Conservation (phyloP, 257 asterid genomes). For the Ophiorrhiza pumila region DNA sequence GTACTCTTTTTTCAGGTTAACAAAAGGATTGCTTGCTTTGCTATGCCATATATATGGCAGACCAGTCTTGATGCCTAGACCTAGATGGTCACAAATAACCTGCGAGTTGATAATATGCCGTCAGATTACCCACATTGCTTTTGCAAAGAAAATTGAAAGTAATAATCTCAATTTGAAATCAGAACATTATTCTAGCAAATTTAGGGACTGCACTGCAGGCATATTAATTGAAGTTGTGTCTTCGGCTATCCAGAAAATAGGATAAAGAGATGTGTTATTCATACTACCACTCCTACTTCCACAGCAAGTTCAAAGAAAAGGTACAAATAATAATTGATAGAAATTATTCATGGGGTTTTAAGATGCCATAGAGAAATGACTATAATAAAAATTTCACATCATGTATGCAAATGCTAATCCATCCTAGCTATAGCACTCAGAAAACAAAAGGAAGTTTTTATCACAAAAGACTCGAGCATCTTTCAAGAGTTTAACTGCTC, state of each 20-base stretch:
- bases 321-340: neutral
- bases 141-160: neutral
- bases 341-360: neutral
- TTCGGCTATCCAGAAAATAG: neutral
- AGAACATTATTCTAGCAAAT: too few relatives aligned
- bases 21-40: slow-evolving; percentile 89
- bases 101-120: slow-evolving; percentile 1
- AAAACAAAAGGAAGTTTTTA: neutral
- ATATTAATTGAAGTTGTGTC: too few relatives aligned
- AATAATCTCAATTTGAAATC: too few relatives aligned
- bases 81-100: slow-evolving; percentile 79
- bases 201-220: neutral
- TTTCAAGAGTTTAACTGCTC: neutral
- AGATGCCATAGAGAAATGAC: neutral
- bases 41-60: slow-evolving; percentile 86
- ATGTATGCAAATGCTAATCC: neutral
- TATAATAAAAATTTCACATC: neutral
- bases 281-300: too few relatives aligned
- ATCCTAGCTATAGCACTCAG: neutral
- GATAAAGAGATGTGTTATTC: neutral
- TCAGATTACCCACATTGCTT: slow-evolving; percentile 7
- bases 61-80: slow-evolving; percentile 69
- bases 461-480: neutral
- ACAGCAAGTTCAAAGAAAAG: too few relatives aligned
- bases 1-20: slow-evolving; percentile 77